These are phyloP conservation scores for Periconia digitata DNA, from an alignment of 2,329 filamentous ascomycete genomes.

Conservation along the genomic window DNA sequence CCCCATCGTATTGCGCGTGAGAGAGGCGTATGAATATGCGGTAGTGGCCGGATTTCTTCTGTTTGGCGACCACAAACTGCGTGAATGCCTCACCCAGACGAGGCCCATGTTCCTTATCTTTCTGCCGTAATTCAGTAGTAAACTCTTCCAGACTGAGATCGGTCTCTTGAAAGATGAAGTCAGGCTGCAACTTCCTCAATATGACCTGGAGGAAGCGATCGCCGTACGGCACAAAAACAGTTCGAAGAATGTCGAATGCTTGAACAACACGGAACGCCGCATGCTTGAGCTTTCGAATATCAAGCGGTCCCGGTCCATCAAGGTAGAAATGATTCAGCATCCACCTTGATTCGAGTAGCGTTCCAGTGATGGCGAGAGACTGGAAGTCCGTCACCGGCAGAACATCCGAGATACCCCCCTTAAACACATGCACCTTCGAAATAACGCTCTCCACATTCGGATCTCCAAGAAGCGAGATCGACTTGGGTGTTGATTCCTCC, in stretches of 20 bases:
- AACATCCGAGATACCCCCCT: constrained; percentile 37
- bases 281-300: constrained; percentile 35
- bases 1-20: constrained; percentile 40
- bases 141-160: constrained; percentile 33
- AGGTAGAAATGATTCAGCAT: constrained; percentile 42
- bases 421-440: constrained; percentile 39
- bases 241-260: constrained; percentile 38
- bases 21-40: constrained; percentile 38
- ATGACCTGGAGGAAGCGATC: constrained; percentile 39
- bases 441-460: constrained; percentile 39
- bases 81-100: constrained; percentile 34
- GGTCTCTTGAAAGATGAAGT: constrained; percentile 34
- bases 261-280: constrained; percentile 34
- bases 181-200: constrained; percentile 31
- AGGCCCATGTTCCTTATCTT: constrained; percentile 31
- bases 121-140: constrained; percentile 28
- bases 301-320: constrained; percentile 31
- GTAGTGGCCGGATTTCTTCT: constrained; percentile 29
- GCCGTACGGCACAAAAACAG: constrained; percentile 37
- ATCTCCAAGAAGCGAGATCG: constrained; percentile 34
- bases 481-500: constrained; percentile 25
- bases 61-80: constrained; percentile 34
- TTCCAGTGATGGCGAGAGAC: constrained; percentile 36
- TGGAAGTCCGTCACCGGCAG: constrained; percentile 39
- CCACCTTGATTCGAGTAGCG: constrained; percentile 36